Evolutionary conservation across 176 grass and related monocot genomes (phyloP).

Genomic region (Triticum dicoccoides): DNA sequence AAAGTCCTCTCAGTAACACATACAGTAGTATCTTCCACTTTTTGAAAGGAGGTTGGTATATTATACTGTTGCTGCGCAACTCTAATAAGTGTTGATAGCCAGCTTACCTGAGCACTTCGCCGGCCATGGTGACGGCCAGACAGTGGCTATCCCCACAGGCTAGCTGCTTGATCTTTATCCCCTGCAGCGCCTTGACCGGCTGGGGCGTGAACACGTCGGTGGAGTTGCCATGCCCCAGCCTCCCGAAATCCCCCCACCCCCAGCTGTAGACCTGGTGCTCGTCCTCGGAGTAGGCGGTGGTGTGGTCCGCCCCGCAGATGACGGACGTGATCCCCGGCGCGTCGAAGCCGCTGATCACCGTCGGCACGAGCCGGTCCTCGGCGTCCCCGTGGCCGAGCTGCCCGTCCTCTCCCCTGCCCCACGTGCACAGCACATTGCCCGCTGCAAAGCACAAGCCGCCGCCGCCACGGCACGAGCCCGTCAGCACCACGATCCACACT

Average conservation of each 20-base stretch:
- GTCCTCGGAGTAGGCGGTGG: constrained; percentile 82
- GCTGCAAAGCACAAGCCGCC: constrained; percentile 35
- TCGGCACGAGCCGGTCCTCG: constrained; percentile 83
- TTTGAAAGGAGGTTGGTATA: neutral
- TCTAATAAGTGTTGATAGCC: neutral
- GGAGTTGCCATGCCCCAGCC: constrained; percentile 91
- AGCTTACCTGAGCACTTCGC: constrained; percentile 78
- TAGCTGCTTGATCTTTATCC: constrained; percentile 92
- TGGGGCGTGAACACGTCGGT: constrained; percentile 96
- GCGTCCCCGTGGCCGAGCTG: constrained; percentile 97
- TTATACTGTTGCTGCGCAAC: too few relatives aligned
- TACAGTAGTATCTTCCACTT: too few relatives aligned
- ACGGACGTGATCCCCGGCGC: constrained; percentile 59
- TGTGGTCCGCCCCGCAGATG: constrained; percentile 97
- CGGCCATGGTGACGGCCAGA: constrained; percentile 75
- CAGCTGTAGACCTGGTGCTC: constrained; percentile 89
- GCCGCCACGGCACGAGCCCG: neutral
- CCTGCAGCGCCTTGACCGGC: constrained; percentile 82
- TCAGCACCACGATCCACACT: neutral
- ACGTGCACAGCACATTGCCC: constrained; percentile 84
- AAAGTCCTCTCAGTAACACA: neutral
- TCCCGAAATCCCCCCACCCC: constrained; percentile 98
- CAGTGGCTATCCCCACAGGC: constrained; percentile 99
- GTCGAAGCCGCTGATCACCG: constrained; percentile 67
- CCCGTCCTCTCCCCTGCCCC: constrained; percentile 97